Conservation (phyloP, 257 asterid species). For the Hygrophila difformis region DNA sequence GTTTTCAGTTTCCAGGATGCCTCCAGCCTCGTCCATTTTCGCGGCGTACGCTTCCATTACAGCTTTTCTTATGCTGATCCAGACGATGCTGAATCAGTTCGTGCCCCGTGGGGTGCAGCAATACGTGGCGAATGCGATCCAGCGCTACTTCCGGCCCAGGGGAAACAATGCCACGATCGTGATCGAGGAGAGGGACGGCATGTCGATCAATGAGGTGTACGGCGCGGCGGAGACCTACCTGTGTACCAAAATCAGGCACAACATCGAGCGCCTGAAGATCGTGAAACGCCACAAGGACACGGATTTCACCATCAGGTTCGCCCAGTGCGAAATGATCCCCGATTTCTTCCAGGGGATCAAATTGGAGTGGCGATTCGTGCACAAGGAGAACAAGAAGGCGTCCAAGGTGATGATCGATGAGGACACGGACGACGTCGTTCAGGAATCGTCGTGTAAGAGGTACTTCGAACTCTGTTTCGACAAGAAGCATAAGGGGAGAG, state of each 20-base stretch:
- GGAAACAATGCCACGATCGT: slow-evolving; percentile 22
- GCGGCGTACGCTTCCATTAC: slow-evolving; percentile 54
- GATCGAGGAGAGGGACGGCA: slow-evolving; percentile 55
- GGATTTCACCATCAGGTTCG: slow-evolving; percentile 29
- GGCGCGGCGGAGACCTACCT: slow-evolving; percentile 51
- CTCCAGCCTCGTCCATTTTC: slow-evolving; percentile 49
- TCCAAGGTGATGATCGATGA: slow-evolving; percentile 24
- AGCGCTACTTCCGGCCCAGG: slow-evolving; percentile 21
- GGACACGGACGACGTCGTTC: slow-evolving; percentile 7
- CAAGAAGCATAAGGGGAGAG: slow-evolving; percentile 25
- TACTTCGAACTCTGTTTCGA: slow-evolving; percentile 50
- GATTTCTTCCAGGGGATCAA: slow-evolving; percentile 34
- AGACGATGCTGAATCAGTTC: slow-evolving; percentile 48
- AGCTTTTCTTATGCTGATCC: slow-evolving; percentile 41
- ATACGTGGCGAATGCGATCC: slow-evolving; percentile 22
- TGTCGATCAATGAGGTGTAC: slow-evolving; percentile 43
- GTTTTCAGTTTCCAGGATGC: slow-evolving; percentile 27
- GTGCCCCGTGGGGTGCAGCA: slow-evolving; percentile 41
- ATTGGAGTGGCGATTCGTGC: slow-evolving; percentile 41
- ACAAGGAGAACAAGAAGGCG: slow-evolving; percentile 19
- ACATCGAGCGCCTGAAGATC: slow-evolving; percentile 41
- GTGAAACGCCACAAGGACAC: slow-evolving; percentile 41
- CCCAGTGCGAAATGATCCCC: slow-evolving; percentile 32
- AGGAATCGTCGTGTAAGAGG: slow-evolving; percentile 30
- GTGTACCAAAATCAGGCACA: slow-evolving; percentile 32